Percentiles rank a stretch among this genome's conserved stretches.
phyloP scores from a whole-genome alignment of 1,284 basidiomycete species.

The Cutaneotrichosporon daszewskae region DNA sequence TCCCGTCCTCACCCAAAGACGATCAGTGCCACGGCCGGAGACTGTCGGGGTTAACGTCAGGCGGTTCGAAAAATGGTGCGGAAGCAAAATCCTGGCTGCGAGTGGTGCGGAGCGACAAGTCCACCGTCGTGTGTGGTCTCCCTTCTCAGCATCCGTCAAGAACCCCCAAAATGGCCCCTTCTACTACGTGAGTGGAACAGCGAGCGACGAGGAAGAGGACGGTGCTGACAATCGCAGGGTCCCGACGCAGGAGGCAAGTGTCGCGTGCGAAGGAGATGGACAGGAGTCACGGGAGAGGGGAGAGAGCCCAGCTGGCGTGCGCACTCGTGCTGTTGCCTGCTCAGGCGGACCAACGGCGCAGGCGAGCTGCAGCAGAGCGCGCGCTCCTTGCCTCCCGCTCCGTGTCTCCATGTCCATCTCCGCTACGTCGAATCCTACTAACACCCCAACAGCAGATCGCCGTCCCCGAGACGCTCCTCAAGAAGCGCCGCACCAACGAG shows the following conservation, averaged over 20 bases:
- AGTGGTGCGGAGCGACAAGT: too few species aligned
- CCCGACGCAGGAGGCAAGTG: slow-evolving; percentile 10
- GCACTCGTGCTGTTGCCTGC: too few species aligned
- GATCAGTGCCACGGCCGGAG: too few species aligned
- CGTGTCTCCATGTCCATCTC: neutral
- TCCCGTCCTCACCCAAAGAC: too few species aligned
- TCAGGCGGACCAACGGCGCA: too few species aligned
- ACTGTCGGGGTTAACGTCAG: too few species aligned
- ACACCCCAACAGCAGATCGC: slow-evolving; percentile 52
- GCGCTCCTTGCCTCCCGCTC: neutral
- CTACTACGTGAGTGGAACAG: slow-evolving; percentile 5
- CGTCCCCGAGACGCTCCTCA: slow-evolving; percentile 97
- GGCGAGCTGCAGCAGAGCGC: too few species aligned
- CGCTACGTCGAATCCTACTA: neutral
- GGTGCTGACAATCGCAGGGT: slow-evolving; percentile 9
- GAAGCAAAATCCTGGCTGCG: too few species aligned
- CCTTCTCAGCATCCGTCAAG: slow-evolving; percentile 10
- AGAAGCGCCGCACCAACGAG: slow-evolving; percentile 98
- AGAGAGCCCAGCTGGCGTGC: neutral
- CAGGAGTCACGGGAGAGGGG: neutral
- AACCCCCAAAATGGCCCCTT: slow-evolving; percentile 5
- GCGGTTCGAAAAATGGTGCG: too few species aligned
- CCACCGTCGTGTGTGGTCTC: too few species aligned
- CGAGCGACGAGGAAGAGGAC: neutral
- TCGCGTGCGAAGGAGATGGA: neutral